Evolutionary conservation across 768 basidiomycete species (phyloP), one percentile per base, ranked within the genome.

Genomic region (Serendipita sp.): DNA sequence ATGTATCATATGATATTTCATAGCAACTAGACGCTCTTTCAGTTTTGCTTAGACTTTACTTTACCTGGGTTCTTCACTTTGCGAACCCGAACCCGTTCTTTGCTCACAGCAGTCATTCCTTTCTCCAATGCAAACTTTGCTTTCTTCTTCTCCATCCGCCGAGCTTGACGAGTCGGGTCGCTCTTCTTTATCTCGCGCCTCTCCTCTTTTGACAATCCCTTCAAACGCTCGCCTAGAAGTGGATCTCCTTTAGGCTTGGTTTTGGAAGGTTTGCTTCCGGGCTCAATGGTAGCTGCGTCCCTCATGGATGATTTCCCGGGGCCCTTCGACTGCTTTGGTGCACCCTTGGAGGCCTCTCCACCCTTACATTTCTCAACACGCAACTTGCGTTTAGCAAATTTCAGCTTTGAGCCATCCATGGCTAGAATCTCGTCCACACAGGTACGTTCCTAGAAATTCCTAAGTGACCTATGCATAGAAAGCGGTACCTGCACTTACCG

Each of bases 351-450:
- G 14, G 38, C 38, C 38, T 38, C 38, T 38, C 38, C 38, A 38
- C 38, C 38, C 71, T 91, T 95, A 76, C 92, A 97, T 41, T 88
- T 82, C 70, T 97, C 88, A 2, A 97, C 83, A 22, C 95, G 86
- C 2, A 97, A 78, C 68, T 86, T 91, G 66, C 92, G 89, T 72
- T 95, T 96, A 17, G 90, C 90, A 69, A 97, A 91, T 70, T 88
- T 91, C 71, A 97, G 82, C 66, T 85, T 87, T 48, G 71, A 75
- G 17, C 81, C 76, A 50, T 90, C 86, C 17, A 97, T 74, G 0
- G 89, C 89, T 38, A 99, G 77, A 45, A 97, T 72, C 74, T 97
- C 92, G 70, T 99, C 95, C 0, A 96, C 90, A 70, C 90, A 92
- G 71, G 85, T 83, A 1, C 84, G 83, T 66, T 96, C 91, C 94